phyloP scores from a whole-genome alignment of 148 eudicot species.

The Amaranthus hypochondriacus region DNA sequence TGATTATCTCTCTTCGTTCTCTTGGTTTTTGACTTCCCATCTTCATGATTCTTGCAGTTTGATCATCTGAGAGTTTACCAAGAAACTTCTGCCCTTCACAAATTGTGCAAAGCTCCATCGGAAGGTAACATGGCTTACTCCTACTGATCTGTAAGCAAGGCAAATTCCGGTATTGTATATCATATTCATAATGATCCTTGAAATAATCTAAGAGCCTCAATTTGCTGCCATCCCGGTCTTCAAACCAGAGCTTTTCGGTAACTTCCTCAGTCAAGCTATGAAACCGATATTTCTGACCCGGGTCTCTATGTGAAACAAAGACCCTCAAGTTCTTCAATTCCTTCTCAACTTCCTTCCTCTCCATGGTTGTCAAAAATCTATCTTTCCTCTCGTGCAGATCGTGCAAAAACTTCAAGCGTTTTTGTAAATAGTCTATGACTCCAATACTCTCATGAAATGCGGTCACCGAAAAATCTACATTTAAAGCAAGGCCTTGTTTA shows the following conservation, averaged over 20 bases:
- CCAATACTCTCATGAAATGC: constrained; percentile 93
- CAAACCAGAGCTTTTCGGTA: constrained; percentile 72
- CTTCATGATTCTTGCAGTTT: constrained; percentile 69
- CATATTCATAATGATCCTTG: constrained; percentile 84
- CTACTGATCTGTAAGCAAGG: constrained; percentile 90
- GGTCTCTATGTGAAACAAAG: constrained; percentile 85
- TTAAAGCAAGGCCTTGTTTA: constrained; percentile 89
- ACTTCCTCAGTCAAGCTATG: constrained; percentile 68
- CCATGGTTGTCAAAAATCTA: constrained; percentile 42
- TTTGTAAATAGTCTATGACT: constrained; percentile 63
- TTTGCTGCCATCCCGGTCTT: constrained; percentile 60
- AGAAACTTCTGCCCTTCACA: constrained; percentile 96
- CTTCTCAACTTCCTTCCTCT: constrained; percentile 71
- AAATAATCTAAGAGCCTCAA: constrained; percentile 63
- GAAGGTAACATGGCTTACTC: constrained; percentile 82
- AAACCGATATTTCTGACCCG: constrained; percentile 71
- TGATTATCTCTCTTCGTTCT: constrained; percentile 69
- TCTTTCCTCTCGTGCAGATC: constrained; percentile 46
- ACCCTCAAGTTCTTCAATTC: constrained; percentile 69
- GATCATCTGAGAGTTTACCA: constrained; percentile 92
- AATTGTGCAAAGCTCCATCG: constrained; percentile 92
- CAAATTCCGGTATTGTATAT: constrained; percentile 63
- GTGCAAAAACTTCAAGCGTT: constrained; percentile 55
- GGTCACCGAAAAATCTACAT: constrained; percentile 81
- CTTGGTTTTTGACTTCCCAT: constrained; percentile 86